phyloP scores from a whole-genome alignment of 257 asterid species.

The Fraxinus americana region DNA sequence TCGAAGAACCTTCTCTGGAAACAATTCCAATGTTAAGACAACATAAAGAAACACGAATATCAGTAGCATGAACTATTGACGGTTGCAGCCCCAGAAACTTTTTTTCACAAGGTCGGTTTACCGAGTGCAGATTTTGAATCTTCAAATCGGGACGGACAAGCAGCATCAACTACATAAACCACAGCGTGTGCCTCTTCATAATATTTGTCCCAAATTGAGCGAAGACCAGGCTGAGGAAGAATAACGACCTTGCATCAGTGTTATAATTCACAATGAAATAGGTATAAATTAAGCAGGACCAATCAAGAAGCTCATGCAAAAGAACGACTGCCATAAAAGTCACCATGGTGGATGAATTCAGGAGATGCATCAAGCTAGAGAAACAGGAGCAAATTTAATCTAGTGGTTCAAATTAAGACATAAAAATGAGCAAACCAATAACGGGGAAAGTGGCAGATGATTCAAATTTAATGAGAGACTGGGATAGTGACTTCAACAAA shows the following conservation, averaged over 20 bases:
- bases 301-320: neutral
- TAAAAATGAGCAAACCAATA: neutral
- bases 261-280: conserved; percentile 5
- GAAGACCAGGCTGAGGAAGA: conserved; percentile 37
- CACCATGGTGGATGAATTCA: neutral
- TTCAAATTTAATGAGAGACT: neutral
- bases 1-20: conserved; percentile 79
- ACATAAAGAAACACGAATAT: neutral
- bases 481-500: conserved; percentile 1
- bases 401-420: neutral
- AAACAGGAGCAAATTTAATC: neutral
- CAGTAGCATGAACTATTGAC: neutral
- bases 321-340: neutral
- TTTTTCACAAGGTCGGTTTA: conserved; percentile 29
- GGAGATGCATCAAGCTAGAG: neutral
- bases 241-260: conserved; percentile 25
- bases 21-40: conserved; percentile 21
- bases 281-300: neutral
- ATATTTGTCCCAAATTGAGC: no score
- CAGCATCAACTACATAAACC: no score
- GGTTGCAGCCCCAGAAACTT: neutral
- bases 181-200: no score
- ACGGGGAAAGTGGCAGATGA: neutral
- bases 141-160: conserved; percentile 52
- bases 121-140: conserved; percentile 92